These are phyloP conservation scores for Verticillium isaacii DNA, from an alignment of 2,329 filamentous ascomycete species.

Conservation along the genomic window DNA sequence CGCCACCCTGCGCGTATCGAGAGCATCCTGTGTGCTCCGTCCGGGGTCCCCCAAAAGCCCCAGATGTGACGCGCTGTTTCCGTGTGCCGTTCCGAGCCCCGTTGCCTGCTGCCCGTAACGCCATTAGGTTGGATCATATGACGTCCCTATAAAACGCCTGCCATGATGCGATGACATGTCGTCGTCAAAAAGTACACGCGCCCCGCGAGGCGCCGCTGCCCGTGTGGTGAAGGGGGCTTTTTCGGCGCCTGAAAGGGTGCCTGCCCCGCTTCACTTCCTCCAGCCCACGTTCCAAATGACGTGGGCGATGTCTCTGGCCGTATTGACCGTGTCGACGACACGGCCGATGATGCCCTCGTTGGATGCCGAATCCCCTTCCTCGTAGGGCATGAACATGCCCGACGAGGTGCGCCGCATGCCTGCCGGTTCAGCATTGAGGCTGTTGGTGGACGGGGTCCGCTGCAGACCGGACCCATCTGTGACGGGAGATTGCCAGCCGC, in stretches of 20 bases:
- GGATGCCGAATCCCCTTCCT: slow-evolving; percentile 61
- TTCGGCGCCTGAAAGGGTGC: background rate
- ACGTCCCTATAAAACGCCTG: no score
- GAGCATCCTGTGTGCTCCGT: background rate
- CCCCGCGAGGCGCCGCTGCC: background rate
- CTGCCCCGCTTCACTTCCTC: slow-evolving; percentile 39
- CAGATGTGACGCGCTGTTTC: background rate
- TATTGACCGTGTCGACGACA: slow-evolving; percentile 76
- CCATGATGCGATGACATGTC: background rate
- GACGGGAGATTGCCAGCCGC: slow-evolving; percentile 14
- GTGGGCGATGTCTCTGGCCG: slow-evolving; percentile 64
- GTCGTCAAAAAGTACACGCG: background rate
- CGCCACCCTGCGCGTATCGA: background rate
- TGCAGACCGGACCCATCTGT: slow-evolving; percentile 28
- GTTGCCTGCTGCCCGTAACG: background rate
- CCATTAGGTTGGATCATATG: background rate
- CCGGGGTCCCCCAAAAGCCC: background rate
- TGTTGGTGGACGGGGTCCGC: slow-evolving; percentile 43
- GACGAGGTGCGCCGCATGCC: slow-evolving; percentile 75
- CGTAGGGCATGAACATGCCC: slow-evolving; percentile 88
- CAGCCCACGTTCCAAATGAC: slow-evolving; percentile 69
- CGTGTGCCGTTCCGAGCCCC: background rate
- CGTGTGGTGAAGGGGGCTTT: background rate
- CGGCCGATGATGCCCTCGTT: slow-evolving; percentile 67
- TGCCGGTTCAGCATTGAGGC: slow-evolving; percentile 44